Evolutionary conservation across 805 yeast genomes (phyloP).

Genomic region (Starmerella khaoyaiensis): DNA sequence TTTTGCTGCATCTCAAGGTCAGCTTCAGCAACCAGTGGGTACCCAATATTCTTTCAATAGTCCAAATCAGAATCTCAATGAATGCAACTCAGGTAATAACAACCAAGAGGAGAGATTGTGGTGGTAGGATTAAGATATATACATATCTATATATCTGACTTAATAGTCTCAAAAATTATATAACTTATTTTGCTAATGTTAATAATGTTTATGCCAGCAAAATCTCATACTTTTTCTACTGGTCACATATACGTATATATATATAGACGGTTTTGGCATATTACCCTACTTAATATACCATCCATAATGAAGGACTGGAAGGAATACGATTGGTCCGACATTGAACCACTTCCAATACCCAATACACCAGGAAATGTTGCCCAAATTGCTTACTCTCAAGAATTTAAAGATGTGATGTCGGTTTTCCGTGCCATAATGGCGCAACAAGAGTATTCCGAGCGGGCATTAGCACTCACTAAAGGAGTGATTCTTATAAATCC

Average conservation of each 20-base stretch:
- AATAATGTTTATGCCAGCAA: not conserved
- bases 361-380: conserved; percentile 27
- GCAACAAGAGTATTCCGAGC: conserved; percentile 46
- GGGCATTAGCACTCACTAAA: conserved; percentile 59
- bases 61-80: too few relatives aligned
- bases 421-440: conserved; percentile 47
- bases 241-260: not conserved
- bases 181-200: too few relatives aligned
- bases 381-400: conserved; percentile 48
- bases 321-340: conserved; percentile 27
- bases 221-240: too few relatives aligned
- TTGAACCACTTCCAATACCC: conserved; percentile 25
- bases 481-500: conserved; percentile 56
- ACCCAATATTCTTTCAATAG: too few relatives aligned
- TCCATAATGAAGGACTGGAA: conserved; percentile 10
- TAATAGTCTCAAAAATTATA: too few relatives aligned
- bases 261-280: not conserved
- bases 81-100: too few relatives aligned
- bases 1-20: too few relatives aligned
- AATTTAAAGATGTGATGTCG: conserved; percentile 52
- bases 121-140: too few relatives aligned
- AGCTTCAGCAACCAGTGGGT: too few relatives aligned
- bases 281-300: not conserved
- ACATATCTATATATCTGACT: too few relatives aligned
- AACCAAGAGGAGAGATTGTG: too few relatives aligned